Conservation (phyloP, 2,329 filamentous ascomycete species). For the Thelonectria discophora region DNA sequence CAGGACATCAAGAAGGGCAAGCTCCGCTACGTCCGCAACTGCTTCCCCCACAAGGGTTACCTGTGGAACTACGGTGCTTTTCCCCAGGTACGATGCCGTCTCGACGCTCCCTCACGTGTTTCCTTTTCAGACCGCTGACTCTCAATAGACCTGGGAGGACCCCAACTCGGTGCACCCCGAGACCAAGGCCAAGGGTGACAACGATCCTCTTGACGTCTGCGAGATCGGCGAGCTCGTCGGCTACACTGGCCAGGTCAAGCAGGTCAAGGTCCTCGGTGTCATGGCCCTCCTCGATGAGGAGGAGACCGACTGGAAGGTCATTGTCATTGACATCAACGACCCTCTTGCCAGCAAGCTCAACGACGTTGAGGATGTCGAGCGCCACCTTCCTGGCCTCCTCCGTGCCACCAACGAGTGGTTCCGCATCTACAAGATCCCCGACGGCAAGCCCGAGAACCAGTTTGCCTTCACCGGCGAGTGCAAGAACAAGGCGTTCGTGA, state of each 20-base stretch:
- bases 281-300: constrained; percentile 99
- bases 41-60: constrained; percentile 99
- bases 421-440: constrained; percentile 99
- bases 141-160: constrained; percentile 93
- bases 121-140: constrained; percentile 20
- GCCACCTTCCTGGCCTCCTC: constrained; percentile 94
- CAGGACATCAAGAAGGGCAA: constrained; percentile 99
- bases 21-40: constrained; percentile 99
- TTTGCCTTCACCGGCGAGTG: constrained; percentile 99
- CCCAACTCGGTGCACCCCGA: constrained; percentile 95
- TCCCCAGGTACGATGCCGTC: constrained; percentile 76
- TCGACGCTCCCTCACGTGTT: constrained; percentile 16
- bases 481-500: constrained; percentile 94
- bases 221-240: constrained; percentile 99
- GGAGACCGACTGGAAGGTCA: constrained; percentile 99
- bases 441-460: constrained; percentile 99
- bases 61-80: constrained; percentile 99
- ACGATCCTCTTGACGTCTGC: constrained; percentile 98
- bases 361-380: constrained; percentile 98
- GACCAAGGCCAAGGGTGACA: constrained; percentile 99
- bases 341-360: constrained; percentile 95
- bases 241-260: constrained; percentile 96
- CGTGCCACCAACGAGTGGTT: constrained; percentile 99
- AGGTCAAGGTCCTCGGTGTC: constrained; percentile 99
- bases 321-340: constrained; percentile 98